phyloP scores from a whole-genome alignment of 495 filamentous ascomycete genomes.

The Talaromyces wortmannii region DNA sequence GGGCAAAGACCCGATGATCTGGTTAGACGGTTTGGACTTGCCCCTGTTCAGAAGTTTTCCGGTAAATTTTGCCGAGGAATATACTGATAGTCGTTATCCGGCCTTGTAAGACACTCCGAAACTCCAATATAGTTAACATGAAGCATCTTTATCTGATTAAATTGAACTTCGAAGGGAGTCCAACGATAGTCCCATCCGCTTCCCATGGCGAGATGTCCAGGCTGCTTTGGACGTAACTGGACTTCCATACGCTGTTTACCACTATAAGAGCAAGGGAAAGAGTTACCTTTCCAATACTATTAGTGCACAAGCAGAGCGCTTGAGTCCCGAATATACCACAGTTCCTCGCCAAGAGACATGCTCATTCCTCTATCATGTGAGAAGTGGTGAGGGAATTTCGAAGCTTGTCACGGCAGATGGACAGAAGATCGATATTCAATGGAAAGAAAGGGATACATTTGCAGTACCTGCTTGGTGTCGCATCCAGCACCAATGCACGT shows the following conservation, averaged over 20 bases:
- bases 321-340: neutral
- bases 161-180: too few relatives aligned
- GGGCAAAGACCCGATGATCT: slow-evolving; percentile 42
- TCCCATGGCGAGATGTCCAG: too few relatives aligned
- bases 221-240: too few relatives aligned
- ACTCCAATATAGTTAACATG: too few relatives aligned
- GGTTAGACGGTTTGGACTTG: slow-evolving; percentile 42
- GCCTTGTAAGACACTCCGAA: too few relatives aligned
- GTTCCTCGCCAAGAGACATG: neutral
- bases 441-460: neutral
- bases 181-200: too few relatives aligned
- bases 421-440: neutral
- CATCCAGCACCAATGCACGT: neutral
- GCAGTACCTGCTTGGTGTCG: neutral
- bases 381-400: neutral
- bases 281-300: neutral
- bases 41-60: slow-evolving; percentile 38
- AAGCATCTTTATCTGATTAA: too few relatives aligned
- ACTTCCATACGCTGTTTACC: neutral
- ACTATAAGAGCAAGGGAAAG: neutral
- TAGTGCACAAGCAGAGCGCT: neutral
- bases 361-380: neutral
- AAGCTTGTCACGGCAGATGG: neutral
- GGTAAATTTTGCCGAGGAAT: slow-evolving; percentile 44
- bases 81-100: slow-evolving; percentile 31